Evolutionary conservation across 1,139 yeast species (phyloP), one percentile per base, ranked within the genome.

Genomic region (Candida frijolesensis): DNA sequence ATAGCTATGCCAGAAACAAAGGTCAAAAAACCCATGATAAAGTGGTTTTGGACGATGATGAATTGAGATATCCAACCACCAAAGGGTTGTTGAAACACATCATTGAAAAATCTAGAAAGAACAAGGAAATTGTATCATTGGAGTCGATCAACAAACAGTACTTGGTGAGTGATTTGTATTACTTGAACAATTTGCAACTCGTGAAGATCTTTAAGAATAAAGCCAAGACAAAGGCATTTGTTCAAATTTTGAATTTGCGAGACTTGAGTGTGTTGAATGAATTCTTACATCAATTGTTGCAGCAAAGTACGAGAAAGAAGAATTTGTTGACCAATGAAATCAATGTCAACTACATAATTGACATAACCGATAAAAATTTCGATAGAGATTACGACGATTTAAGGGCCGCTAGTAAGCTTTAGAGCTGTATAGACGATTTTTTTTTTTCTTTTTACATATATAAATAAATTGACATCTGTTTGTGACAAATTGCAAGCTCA

Each of bases 141-240:
- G 80, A 76, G 57, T 64, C 75, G 12, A 65, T 68, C 51, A 75
- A 76, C 60, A 76, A 76, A 60, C 80, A 76, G 55, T 76, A 76
- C 56, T 65, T 76, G 51, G 64, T 76, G 42, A 68, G 75, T 48
- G 72, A 74, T 51, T 65, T 76, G 52, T 76, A 71, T 54, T 76
- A 73, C 55, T 64, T 76, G 55, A 62, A 71, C 56, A 67, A 74
- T 53, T 64, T 76, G 51, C 62, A 60, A 42, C 62, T 76, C 53
- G 64, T 76, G 37, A 60, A 63, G 45, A 74, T 76, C 32, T 69
- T 72, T 57, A 76, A 75, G 57, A 75, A 76, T 59, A 74, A 74
- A 61, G 64, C 76, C 12, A 72, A 71, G 53, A 76, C 79, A 4
- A 66, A 68, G 50, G 79, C 80, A 8, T 75, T 64, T 59, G 80